Evolutionary conservation across 2,329 filamentous ascomycete species (phyloP), one percentile per base, ranked within the genome.

Genomic region (Phoma herbarum): DNA sequence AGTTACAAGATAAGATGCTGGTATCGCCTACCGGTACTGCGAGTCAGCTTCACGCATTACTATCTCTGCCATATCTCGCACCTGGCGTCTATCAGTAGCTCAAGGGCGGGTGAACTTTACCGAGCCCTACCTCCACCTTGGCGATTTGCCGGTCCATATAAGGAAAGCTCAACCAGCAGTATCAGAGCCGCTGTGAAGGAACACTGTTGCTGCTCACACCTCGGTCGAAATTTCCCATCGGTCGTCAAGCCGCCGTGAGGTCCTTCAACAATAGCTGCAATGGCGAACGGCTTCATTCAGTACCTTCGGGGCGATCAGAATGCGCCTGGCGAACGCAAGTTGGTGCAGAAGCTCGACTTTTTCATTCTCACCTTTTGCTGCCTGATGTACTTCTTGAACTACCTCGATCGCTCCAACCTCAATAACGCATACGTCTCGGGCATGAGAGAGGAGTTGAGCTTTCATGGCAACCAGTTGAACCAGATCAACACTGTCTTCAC

Each of bases 321-420:
- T 48, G 69, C 71, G 16, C 70, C 73, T 12, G 75, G 74, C 14
- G 80, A 82, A 64, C 72, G 74, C 29, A 79, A 77, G 58, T 73
- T 88, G 23, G 76, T 88, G 6, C 80, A 79, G 39, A 87, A 86
- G 75, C 84, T 87, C 46, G 86, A 88, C 69, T 88, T 87, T 66
- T 88, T 88, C 75, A 88, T 88, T 64, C 72, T 88, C 43, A 86
- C 84, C 0, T 88, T 88, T 67, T 88, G 86, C 72, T 88, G 86
- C 67, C 68, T 88, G 9, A 77, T 75, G 70, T 78, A 60, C 41
- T 60, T 73, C 41, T 29, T 67, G 29, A 67, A 67, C 31, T 64
- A 77, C 48, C 69, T 78, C 7, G 77, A 80, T 53, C 70, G 77
- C 20, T 75, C 75, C 12, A 80, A 80, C 48, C 68, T 80, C 31